phyloP scores from a whole-genome alignment of 371 early-diverging fungal genomes.

The Rhizopus delemar region DNA sequence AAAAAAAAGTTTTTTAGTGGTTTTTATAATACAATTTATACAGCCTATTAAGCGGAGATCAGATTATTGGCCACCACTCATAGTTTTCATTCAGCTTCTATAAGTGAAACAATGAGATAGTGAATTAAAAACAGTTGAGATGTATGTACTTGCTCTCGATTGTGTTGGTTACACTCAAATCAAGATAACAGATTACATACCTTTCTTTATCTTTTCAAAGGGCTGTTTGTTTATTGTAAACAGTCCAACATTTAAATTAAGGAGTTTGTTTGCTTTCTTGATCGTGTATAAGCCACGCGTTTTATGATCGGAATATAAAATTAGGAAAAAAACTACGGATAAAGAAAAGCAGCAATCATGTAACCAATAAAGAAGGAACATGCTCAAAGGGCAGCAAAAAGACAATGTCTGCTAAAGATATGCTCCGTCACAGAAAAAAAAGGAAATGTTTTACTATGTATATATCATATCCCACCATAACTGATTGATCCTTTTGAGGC shows the following conservation, averaged over 20 bases:
- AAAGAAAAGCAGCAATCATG: too few relatives aligned
- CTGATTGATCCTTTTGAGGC: too few relatives aligned
- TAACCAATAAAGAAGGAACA: too few relatives aligned
- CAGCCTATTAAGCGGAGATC: background rate
- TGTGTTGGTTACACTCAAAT: too few relatives aligned
- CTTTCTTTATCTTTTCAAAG: background rate
- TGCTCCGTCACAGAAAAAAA: too few relatives aligned
- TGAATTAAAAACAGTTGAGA: background rate
- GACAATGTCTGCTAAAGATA: too few relatives aligned
- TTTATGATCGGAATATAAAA: too few relatives aligned
- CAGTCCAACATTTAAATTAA: background rate
- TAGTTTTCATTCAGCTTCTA: background rate
- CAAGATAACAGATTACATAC: too few relatives aligned
- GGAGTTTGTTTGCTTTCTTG: background rate
- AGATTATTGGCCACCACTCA: background rate
- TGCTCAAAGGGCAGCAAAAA: too few relatives aligned
- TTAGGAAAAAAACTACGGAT: too few relatives aligned
- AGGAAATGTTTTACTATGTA: too few relatives aligned
- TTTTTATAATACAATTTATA: conserved; percentile 6
- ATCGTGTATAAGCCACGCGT: conserved; percentile 1
- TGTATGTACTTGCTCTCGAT: background rate
- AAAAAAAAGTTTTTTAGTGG: conserved; percentile 1
- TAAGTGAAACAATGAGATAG: background rate
- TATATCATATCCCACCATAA: too few relatives aligned
- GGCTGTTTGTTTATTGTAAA: background rate